Evolutionary conservation across 139 green algal genomes (phyloP).

Genomic region (Auxenochlorella protothecoides): DNA sequence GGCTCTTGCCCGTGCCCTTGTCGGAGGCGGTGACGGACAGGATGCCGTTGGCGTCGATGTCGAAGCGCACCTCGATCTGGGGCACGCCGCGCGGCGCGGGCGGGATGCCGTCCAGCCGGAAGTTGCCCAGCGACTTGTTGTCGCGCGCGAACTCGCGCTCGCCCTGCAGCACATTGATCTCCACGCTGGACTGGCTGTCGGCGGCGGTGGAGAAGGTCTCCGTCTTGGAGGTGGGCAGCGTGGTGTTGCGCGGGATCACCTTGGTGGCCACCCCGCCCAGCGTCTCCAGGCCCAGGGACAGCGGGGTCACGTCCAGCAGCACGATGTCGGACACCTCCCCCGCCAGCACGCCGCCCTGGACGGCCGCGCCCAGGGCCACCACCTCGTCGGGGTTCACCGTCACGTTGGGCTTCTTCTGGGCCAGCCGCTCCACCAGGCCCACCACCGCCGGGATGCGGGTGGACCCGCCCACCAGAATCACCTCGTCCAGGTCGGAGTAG

Average conservation of each 20-base stretch:
- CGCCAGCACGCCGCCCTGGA: slow-evolving; percentile 80
- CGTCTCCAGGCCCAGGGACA: slow-evolving; percentile 94
- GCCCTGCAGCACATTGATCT: slow-evolving; percentile 96
- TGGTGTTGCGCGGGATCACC: slow-evolving; percentile 97
- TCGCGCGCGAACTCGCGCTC: slow-evolving; percentile 81
- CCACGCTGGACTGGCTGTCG: slow-evolving; percentile 89
- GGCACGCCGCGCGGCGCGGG: slow-evolving; percentile 87
- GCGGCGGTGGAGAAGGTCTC: slow-evolving; percentile 96
- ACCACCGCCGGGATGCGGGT: slow-evolving; percentile 95
- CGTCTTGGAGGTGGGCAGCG: slow-evolving; percentile 89
- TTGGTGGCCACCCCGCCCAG: slow-evolving; percentile 95
- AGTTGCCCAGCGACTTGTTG: slow-evolving; percentile 96
- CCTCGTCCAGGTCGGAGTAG: slow-evolving; percentile 80
- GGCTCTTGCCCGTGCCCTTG: slow-evolving; percentile 92
- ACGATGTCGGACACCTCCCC: slow-evolving; percentile 84
- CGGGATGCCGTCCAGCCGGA: slow-evolving; percentile 93
- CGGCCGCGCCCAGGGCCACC: slow-evolving; percentile 92
- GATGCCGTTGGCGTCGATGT: slow-evolving; percentile 99
- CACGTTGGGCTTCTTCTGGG: slow-evolving; percentile 90
- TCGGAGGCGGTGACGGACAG: slow-evolving; percentile 85
- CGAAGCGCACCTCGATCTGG: slow-evolving; percentile 97
- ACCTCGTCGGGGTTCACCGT: slow-evolving; percentile 99
- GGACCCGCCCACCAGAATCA: slow-evolving; percentile 93
- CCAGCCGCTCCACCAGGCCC: slow-evolving; percentile 83
- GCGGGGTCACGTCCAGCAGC: slow-evolving; percentile 92